Evolutionary conservation across 192 early-diverging fungal genomes (phyloP).

Genomic region (Umbelopsis sp.): DNA sequence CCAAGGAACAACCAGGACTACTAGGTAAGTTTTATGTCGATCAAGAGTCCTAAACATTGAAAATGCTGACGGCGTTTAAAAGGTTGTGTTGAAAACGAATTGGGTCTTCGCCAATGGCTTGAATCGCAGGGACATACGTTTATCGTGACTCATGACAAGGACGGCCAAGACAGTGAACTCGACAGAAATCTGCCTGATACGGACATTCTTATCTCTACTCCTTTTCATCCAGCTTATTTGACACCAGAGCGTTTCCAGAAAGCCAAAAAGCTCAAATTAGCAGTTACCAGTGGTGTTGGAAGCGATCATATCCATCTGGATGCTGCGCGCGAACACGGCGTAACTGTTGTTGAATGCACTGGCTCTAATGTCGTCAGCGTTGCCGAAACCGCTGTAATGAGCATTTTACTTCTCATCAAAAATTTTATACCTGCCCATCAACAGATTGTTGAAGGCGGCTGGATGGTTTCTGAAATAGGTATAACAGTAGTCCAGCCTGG

Average conservation of each 20-base stretch:
- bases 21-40: not conserved
- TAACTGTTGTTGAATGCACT: constrained; percentile 30
- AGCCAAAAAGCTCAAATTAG: constrained; percentile 34
- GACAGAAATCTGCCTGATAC: constrained; percentile 32
- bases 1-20: constrained; percentile 4
- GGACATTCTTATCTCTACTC: constrained; percentile 27
- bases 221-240: constrained; percentile 33
- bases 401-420: constrained; percentile 17
- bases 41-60: not conserved
- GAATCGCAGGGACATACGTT: constrained; percentile 8
- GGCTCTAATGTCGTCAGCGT: constrained; percentile 24
- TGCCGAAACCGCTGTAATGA: constrained; percentile 5
- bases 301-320: constrained; percentile 23
- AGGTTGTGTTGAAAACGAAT: constrained; percentile 17
- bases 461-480: constrained; percentile 25
- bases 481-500: not conserved
- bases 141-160: constrained; percentile 18
- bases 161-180: constrained; percentile 12
- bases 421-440: constrained; percentile 16
- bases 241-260: constrained; percentile 22
- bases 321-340: not conserved
- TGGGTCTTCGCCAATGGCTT: constrained; percentile 22
- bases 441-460: constrained; percentile 13
- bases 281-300: constrained; percentile 30
- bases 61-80: not conserved